A percentile compares a stretch with the other conserved stretches of the same genome.
These are phyloP conservation scores for Paramarasmius palmivorus DNA, from an alignment of 1,284 basidiomycete genomes.

Conservation along the genomic window DNA sequence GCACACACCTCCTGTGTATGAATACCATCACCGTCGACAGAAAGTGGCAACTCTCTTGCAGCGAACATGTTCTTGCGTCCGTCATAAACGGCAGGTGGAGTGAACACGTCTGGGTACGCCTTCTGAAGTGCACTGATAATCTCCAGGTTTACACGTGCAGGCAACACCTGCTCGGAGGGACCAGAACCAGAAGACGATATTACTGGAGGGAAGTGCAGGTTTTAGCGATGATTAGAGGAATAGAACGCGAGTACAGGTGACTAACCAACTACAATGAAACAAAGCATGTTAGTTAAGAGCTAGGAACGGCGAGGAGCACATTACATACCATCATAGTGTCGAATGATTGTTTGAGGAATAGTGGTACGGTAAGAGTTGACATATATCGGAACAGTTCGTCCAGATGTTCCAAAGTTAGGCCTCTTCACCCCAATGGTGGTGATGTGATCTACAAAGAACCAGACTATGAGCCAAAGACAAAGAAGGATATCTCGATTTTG, in stretches of 20 bases:
- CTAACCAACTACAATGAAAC: conserved; percentile 55
- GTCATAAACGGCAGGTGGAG: conserved; percentile 68
- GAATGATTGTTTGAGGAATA: conserved; percentile 61
- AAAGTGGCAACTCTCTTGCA: neutral
- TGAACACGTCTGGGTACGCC: conserved; percentile 61
- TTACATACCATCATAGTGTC: conserved; percentile 73
- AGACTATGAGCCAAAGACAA: neutral
- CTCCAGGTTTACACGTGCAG: conserved; percentile 65
- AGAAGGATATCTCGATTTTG: neutral
- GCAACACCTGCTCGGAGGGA: conserved; percentile 65
- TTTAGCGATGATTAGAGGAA: neutral
- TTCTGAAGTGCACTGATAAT: conserved; percentile 63
- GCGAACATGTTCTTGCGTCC: conserved; percentile 62
- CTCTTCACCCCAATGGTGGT: conserved; percentile 64
- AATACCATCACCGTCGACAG: neutral
- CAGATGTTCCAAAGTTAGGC: conserved; percentile 59
- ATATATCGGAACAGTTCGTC: conserved; percentile 48
- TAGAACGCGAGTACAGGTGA: conserved; percentile 14
- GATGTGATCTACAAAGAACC: conserved; percentile 41
- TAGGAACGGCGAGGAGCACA: conserved; percentile 13
- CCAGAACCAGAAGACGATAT: conserved; percentile 47
- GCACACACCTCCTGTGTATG: neutral
- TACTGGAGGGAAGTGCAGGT: conserved; percentile 11
- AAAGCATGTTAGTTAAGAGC: conserved; percentile 8
- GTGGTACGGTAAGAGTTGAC: conserved; percentile 67